A percentile compares a stretch with the other conserved stretches of the same genome.
These are phyloP conservation scores for Phlebiopsis flavidoalba DNA, from an alignment of 768 basidiomycete species.

Conservation along the genomic window DNA sequence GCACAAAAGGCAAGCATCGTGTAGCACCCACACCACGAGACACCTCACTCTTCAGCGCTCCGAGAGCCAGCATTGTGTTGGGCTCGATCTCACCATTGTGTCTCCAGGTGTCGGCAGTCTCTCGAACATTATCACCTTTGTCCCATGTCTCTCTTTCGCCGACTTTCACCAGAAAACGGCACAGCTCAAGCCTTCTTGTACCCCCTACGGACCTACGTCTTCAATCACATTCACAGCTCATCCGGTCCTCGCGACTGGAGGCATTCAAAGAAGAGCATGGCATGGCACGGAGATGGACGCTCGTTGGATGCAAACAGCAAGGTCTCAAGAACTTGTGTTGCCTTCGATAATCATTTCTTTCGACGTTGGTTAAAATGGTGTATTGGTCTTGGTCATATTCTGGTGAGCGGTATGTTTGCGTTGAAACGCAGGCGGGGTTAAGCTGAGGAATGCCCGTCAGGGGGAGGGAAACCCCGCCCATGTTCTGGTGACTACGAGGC, in stretches of 20 bases:
- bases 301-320: constrained; percentile 77
- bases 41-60: constrained; percentile 53
- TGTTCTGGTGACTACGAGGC: constrained; percentile 94
- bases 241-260: constrained; percentile 2
- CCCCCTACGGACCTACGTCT: not conserved
- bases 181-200: constrained; percentile 41
- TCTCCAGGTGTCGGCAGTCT: constrained; percentile 41
- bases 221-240: not conserved
- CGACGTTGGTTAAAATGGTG: constrained; percentile 61
- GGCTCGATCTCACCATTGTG: constrained; percentile 35
- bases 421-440: not conserved
- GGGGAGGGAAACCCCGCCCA: constrained; percentile 72
- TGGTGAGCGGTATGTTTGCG: constrained; percentile 45
- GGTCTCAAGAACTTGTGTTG: constrained; percentile 52
- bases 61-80: constrained; percentile 59
- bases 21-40: constrained; percentile 63
- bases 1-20: constrained; percentile 40
- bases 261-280: constrained; percentile 14
- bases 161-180: constrained; percentile 11
- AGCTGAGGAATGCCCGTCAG: constrained; percentile 31
- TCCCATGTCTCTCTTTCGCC: constrained; percentile 28
- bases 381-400: constrained; percentile 76
- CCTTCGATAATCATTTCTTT: constrained; percentile 48
- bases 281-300: constrained; percentile 57
- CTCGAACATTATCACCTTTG: constrained; percentile 40